Percentiles rank a stretch among this genome's conserved stretches.
phyloP scores from a whole-genome alignment of 2,329 filamentous ascomycete genomes.

The Ramularia endophylla region DNA sequence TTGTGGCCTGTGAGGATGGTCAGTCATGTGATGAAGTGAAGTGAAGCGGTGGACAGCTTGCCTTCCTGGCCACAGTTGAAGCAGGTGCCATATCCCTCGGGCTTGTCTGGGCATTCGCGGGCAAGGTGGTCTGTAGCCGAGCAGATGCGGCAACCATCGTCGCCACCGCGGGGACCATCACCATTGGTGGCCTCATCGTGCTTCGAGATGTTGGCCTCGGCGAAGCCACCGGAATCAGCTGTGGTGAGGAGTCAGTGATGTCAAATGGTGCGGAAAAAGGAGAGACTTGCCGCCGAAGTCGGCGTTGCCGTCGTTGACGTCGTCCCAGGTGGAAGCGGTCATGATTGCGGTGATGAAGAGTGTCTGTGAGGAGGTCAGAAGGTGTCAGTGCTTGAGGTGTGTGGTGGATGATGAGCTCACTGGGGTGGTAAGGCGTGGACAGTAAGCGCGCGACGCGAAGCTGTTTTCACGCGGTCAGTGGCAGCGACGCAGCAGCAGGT shows the following conservation, averaged over 20 bases:
- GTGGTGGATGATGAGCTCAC: too few relatives aligned
- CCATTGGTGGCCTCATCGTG: constrained; percentile 22
- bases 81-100: constrained; percentile 24
- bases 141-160: constrained; percentile 38
- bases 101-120: constrained; percentile 44
- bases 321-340: constrained; percentile 23
- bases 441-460: too few relatives aligned
- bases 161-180: constrained; percentile 18
- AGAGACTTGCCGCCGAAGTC: constrained; percentile 18
- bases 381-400: too few relatives aligned
- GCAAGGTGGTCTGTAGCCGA: constrained; percentile 40
- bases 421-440: too few relatives aligned
- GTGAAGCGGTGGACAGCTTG: constrained; percentile 7
- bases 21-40: too few relatives aligned
- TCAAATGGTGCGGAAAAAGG: neutral
- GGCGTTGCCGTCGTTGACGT: too few relatives aligned
- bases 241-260: constrained; percentile 7
- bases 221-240: constrained; percentile 13
- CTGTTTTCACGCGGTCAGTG: too few relatives aligned
- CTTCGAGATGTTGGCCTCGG: constrained; percentile 11
- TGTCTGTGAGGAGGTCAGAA: too few relatives aligned
- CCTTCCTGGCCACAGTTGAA: constrained; percentile 11
- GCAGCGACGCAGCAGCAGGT: too few relatives aligned
- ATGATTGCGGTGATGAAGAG: constrained; percentile 3
- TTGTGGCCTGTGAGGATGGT: constrained; percentile 44